A percentile compares a stretch with the other conserved stretches of the same genome.
These are phyloP conservation scores for Cryphonectria naterciae DNA, from an alignment of 2,329 filamentous ascomycete genomes.

Conservation along the genomic window DNA sequence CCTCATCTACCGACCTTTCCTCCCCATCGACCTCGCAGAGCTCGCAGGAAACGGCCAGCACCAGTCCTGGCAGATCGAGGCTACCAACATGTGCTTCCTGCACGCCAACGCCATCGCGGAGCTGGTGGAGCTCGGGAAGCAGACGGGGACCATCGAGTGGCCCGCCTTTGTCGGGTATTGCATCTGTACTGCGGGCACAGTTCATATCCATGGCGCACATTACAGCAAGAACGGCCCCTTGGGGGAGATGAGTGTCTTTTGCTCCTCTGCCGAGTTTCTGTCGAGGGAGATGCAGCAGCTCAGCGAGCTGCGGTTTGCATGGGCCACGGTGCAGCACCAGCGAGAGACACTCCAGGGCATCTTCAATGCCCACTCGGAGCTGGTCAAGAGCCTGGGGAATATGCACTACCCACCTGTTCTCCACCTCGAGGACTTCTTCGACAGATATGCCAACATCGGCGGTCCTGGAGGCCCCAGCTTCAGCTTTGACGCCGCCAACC, in stretches of 20 bases:
- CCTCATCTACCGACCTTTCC: slow-evolving; percentile 82
- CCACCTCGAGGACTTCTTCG: slow-evolving; percentile 86
- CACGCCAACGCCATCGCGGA: slow-evolving; percentile 89
- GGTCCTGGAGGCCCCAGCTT: slow-evolving; percentile 62
- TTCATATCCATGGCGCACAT: slow-evolving; percentile 84
- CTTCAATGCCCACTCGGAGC: slow-evolving; percentile 76
- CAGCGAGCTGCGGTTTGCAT: slow-evolving; percentile 72
- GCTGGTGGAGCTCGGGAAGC: slow-evolving; percentile 76
- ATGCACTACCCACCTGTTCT: slow-evolving; percentile 79
- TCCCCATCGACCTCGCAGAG: slow-evolving; percentile 82
- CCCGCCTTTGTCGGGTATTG: slow-evolving; percentile 86
- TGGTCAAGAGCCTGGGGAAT: slow-evolving; percentile 72
- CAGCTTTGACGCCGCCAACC: slow-evolving; percentile 73
- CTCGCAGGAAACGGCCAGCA: slow-evolving; percentile 80
- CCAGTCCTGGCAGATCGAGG: slow-evolving; percentile 91
- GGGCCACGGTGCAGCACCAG: slow-evolving; percentile 81
- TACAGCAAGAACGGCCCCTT: slow-evolving; percentile 62
- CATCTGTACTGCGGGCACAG: slow-evolving; percentile 82
- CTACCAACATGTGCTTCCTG: slow-evolving; percentile 82
- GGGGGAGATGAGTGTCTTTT: slow-evolving; percentile 64
- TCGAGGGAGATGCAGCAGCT: slow-evolving; percentile 80
- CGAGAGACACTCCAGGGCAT: slow-evolving; percentile 77
- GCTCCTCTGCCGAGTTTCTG: slow-evolving; percentile 68
- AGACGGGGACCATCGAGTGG: slow-evolving; percentile 78
- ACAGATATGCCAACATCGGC: slow-evolving; percentile 69